Evolutionary conservation across 805 yeast genomes (phyloP).

Genomic region (Scheffersomyces amazonensis): DNA sequence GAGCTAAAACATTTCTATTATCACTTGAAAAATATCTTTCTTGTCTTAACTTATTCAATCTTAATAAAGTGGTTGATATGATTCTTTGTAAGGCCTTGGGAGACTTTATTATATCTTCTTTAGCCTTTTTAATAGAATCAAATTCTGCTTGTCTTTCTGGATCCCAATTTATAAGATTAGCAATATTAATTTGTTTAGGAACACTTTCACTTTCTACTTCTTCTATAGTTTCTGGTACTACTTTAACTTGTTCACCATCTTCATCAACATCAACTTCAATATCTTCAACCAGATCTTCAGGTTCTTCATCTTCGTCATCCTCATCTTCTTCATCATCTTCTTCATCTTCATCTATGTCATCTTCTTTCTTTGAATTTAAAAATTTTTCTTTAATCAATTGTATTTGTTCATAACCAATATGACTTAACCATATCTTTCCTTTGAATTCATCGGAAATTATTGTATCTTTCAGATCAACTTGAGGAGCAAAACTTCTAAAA

Average conservation of each 20-base stretch:
- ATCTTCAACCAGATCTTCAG: slow-evolving; percentile 10
- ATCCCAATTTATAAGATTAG: slow-evolving; percentile 31
- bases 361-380: slow-evolving; percentile 5
- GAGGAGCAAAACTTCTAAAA: slow-evolving; percentile 36
- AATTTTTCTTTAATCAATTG: slow-evolving; percentile 20
- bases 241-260: slow-evolving; percentile 2
- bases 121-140: slow-evolving; percentile 22
- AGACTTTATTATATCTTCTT: slow-evolving; percentile 19
- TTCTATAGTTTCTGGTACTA: slow-evolving; percentile 3
- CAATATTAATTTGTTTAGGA: slow-evolving; percentile 24
- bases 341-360: slow-evolving; percentile 3
- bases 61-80: slow-evolving; percentile 29
- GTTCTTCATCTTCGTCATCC: slow-evolving; percentile 5
- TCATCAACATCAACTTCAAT: slow-evolving; percentile 10
- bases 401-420: slow-evolving; percentile 33
- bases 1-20: slow-evolving; percentile 19
- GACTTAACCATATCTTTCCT: slow-evolving; percentile 37
- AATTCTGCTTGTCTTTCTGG: slow-evolving; percentile 28
- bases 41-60: slow-evolving; percentile 39
- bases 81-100: slow-evolving; percentile 30
- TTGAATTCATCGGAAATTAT: slow-evolving; percentile 30
- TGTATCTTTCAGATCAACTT: slow-evolving; percentile 28
- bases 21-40: slow-evolving; percentile 32
- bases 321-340: slow-evolving; percentile 6
- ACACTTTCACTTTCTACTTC: slow-evolving; percentile 2